Evolutionary conservation across 805 yeast species (phyloP).

Genomic region (Sugiyamaella boreocaroliniensis): DNA sequence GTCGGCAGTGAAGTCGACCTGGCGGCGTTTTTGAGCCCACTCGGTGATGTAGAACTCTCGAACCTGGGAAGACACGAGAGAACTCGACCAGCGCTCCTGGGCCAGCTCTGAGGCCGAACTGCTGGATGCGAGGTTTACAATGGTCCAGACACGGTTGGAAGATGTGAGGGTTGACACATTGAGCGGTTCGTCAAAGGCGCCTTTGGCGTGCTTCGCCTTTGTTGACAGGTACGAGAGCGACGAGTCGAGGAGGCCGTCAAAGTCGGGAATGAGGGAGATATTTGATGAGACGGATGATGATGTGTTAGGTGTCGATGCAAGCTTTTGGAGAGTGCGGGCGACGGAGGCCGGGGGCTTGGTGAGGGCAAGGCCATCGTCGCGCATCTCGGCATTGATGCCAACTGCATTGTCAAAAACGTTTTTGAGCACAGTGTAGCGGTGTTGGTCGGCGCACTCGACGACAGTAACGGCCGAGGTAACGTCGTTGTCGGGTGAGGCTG

Average conservation of each 20-base stretch:
- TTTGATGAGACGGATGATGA: background rate
- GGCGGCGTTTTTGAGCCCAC: slow-evolving; percentile 33
- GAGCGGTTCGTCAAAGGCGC: slow-evolving; percentile 15
- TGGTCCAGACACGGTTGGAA: slow-evolving; percentile 33
- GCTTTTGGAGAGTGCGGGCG: slow-evolving; percentile 11
- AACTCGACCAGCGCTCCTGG: slow-evolving; percentile 30
- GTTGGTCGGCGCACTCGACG: slow-evolving; percentile 29
- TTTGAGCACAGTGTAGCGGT: slow-evolving; percentile 24
- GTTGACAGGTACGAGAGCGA: slow-evolving; percentile 24
- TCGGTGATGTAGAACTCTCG: slow-evolving; percentile 33
- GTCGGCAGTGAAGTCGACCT: slow-evolving; percentile 35
- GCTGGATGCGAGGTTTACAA: slow-evolving; percentile 28
- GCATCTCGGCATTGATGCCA: slow-evolving; percentile 35
- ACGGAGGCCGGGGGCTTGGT: slow-evolving; percentile 20
- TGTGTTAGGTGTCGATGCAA: background rate
- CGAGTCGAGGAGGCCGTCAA: slow-evolving; percentile 19
- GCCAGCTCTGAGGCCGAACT: slow-evolving; percentile 23
- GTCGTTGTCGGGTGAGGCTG: slow-evolving; percentile 15
- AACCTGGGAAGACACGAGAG: slow-evolving; percentile 32
- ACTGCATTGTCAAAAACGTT: slow-evolving; percentile 32
- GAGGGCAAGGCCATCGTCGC: slow-evolving; percentile 31
- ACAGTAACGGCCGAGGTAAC: slow-evolving; percentile 33
- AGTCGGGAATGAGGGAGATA: slow-evolving; percentile 19
- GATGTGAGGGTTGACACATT: slow-evolving; percentile 22
- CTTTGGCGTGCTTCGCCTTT: background rate